Evolutionary conservation across 2,329 filamentous ascomycete genomes (phyloP), one percentile per base, ranked within the genome.

Genomic region (Chaetoscypha palmicola): DNA sequence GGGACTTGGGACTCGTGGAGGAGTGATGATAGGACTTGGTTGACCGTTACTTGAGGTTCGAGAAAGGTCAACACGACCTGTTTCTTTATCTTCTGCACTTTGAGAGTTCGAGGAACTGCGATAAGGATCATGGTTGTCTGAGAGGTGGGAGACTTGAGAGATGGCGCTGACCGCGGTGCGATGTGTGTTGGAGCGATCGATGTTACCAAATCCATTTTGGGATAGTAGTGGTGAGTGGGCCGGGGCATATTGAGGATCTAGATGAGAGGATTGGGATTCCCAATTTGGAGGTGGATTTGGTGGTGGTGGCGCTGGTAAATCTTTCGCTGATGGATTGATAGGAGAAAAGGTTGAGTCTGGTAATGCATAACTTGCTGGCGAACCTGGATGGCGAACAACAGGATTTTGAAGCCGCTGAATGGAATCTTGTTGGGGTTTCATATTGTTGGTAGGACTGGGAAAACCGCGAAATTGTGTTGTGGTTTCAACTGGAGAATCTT

Each of bases 351-450:
- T 43, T 4, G 50, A 45, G 26, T 54, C 53, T 2, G 54, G 54
- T 2, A 58, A 24, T 8, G 54, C 50, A 32, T 57, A 58, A 2
- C 50, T 47, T 21, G 57, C 54, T 38, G 57, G 52, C 7, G 45
- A 51, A 41, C 56, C 48, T 8, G 55, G 54, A 28, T 58, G 57
- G 3, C 51, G 47, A 1, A 59, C 33, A 2, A 43, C 30, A 20
- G 56, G 55, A 16, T 54, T 48, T 28, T 50, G 50, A 3, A 52
- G 45, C 7, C 50, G 41, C 32, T 50, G 50, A 16, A 55, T 47
- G 3, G 46, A 22, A 31, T 46, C 43, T 14, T 50, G 37, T 12
- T 47, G 35, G 31, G 39, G 42, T 20, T n/a, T 22, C 21, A 26
- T 5, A 26, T 12, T 11, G 26, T 4, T 12, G 3, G 12, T 28